Evolutionary conservation across 2,329 filamentous ascomycete genomes (phyloP).

Genomic region (Alternaria ventricosa): DNA sequence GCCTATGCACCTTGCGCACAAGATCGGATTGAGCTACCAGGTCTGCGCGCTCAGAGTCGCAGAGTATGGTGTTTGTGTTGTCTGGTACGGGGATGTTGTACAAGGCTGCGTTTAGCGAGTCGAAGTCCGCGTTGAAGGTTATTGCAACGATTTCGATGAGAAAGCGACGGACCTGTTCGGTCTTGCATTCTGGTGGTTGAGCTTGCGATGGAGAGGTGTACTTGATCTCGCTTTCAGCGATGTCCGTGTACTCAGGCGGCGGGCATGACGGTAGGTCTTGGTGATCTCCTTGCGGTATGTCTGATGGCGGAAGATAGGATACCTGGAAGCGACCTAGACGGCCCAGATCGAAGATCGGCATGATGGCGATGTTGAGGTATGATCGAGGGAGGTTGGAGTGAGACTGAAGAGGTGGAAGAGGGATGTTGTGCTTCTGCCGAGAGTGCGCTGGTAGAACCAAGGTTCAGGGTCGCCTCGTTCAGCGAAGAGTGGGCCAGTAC

Average conservation of each 20-base stretch:
- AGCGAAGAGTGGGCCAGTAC: neutral
- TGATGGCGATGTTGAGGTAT: neutral
- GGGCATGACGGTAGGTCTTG: neutral
- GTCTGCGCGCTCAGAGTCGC: neutral
- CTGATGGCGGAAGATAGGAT: neutral
- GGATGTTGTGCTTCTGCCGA: neutral
- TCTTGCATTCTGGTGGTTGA: neutral
- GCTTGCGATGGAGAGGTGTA: neutral
- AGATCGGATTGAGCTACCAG: neutral
- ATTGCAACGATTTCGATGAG: neutral
- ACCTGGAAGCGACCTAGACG: slow-evolving; percentile 1
- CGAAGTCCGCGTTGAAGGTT: neutral
- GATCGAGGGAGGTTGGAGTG: neutral
- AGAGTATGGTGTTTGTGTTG: neutral
- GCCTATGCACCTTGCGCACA: neutral
- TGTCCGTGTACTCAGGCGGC: neutral
- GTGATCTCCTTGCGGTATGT: neutral
- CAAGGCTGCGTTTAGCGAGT: neutral
- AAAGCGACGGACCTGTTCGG: neutral
- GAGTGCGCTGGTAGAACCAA: neutral
- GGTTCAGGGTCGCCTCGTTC: neutral
- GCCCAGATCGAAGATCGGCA: neutral
- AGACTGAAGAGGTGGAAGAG: neutral
- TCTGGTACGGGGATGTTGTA: neutral
- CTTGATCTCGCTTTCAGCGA: neutral